These are phyloP conservation scores for Calophaca sinica DNA, from an alignment of 306 rosid genomes.

Conservation along the genomic window DNA sequence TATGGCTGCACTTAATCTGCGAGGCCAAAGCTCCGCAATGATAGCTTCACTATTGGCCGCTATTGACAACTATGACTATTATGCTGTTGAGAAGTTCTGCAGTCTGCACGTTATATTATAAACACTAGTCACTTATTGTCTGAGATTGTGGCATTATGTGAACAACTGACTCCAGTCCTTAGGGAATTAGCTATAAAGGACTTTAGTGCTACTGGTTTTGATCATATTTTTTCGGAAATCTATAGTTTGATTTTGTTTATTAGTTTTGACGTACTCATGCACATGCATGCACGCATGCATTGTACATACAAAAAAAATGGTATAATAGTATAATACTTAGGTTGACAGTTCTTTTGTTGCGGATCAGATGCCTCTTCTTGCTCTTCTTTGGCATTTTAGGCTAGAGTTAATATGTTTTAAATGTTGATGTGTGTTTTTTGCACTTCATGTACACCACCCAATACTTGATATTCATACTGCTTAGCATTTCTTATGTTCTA, in stretches of 20 bases:
- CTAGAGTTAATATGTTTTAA: conserved; percentile 21
- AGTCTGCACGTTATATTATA: neutral
- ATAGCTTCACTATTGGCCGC: too few relatives aligned
- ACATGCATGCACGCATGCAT: neutral
- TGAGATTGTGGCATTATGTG: neutral
- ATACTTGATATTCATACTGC: conserved; percentile 34
- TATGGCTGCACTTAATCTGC: too few relatives aligned
- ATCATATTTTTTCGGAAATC: neutral
- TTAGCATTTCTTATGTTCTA: neutral
- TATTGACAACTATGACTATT: neutral
- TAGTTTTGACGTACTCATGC: conserved; percentile 25
- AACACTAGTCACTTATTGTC: conserved; percentile 25
- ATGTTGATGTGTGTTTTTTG: conserved; percentile 27
- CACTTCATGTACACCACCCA: conserved; percentile 34
- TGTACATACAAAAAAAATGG: neutral
- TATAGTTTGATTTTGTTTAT: neutral
- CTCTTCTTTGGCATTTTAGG: conserved; percentile 24
- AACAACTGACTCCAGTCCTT: neutral
- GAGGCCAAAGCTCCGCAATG: too few relatives aligned
- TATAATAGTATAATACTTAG: conserved; percentile 3
- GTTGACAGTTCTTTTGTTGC: conserved; percentile 32
- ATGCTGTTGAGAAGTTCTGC: conserved; percentile 7
- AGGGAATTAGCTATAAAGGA: neutral
- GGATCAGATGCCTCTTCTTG: neutral
- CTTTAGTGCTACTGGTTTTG: neutral